A percentile compares a stretch with the other conserved stretches of the same genome.
Conservation (phyloP, 2,329 filamentous ascomycete genomes). For the Ustilaginoidea virens region DNA sequence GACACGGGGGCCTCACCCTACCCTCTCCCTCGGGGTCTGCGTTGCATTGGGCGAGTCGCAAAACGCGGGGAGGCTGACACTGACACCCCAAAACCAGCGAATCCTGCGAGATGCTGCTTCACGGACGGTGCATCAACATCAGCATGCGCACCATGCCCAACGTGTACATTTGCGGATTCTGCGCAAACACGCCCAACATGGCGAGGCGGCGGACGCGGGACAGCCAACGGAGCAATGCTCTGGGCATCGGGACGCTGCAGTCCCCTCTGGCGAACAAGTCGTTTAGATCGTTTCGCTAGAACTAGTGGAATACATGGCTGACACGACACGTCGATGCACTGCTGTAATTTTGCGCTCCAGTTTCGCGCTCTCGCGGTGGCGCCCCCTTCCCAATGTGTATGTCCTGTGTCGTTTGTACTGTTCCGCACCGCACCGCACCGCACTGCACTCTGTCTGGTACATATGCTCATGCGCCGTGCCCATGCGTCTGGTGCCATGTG, state of each 20-base stretch:
- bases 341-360: too few relatives aligned
- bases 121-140: conserved; percentile 47
- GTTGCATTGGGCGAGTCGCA: too few relatives aligned
- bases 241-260: conserved; percentile 13
- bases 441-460: too few relatives aligned
- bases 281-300: conserved; percentile 26
- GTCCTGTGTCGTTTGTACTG: not conserved
- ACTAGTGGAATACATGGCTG: not conserved
- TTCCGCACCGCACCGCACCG: too few relatives aligned
- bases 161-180: conserved; percentile 50
- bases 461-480: too few relatives aligned
- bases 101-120: conserved; percentile 50
- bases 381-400: not conserved
- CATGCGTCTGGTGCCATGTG: too few relatives aligned
- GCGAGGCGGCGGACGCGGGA: conserved; percentile 30
- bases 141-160: conserved; percentile 38
- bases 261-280: conserved; percentile 28
- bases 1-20: too few relatives aligned
- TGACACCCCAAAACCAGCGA: too few relatives aligned
- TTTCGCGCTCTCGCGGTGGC: too few relatives aligned
- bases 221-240: conserved; percentile 23
- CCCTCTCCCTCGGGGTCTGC: too few relatives aligned
- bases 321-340: not conserved
- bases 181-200: conserved; percentile 41
- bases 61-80: too few relatives aligned